Base-by-base conservation (phyloP, 208 protist genomes). In the Dictyostelium gargantuum region DNA sequence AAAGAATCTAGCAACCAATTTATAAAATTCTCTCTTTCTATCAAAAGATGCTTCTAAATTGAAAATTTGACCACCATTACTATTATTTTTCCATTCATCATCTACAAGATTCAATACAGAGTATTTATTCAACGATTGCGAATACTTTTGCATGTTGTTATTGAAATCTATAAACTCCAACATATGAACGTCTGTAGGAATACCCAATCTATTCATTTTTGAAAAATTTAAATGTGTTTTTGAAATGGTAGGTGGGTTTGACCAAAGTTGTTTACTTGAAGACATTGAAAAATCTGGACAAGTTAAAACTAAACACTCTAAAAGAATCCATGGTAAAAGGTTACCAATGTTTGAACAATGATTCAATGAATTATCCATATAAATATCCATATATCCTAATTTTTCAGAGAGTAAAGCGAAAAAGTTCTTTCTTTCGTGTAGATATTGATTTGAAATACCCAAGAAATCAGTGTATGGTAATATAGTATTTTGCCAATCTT, bases 161-260 rank as follows among this genome's bases (percentile, higher is more conserved):
- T 63, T 35, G 10, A 84, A 84, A 48, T 84, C 79, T n/a, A 84
- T 68, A 72, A 72, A 84, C 0, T 84, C 58, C 1, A 84, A 26
- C 0, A 13, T 6, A 48, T 46, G 38, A 2, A 46, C 70, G 48
- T 46, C 19, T 0, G 70, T 75, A 17, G 70, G 8, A 32, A 40
- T 32, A 46, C 38, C 38, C 19, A 19, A 23, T 40, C 35, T 32
- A 11, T 75, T 75, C 17, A 48, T 15, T 75, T 75, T 75, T 32
- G 38, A 42, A 46, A 48, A 6, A 48, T 75, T 21, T 9, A 79
- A 32, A 48, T 54, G 42, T 19, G 44, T 79, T n/a, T 54, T 54
- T n/a, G 80, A 74, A 46, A 85, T 85, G 1, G 70, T 73, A 48
- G 80, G 80, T 46, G 80, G 80, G 26, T 85, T 66, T 6, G 32